Conservation (phyloP, 805 yeast genomes). For the Candida maesae region DNA sequence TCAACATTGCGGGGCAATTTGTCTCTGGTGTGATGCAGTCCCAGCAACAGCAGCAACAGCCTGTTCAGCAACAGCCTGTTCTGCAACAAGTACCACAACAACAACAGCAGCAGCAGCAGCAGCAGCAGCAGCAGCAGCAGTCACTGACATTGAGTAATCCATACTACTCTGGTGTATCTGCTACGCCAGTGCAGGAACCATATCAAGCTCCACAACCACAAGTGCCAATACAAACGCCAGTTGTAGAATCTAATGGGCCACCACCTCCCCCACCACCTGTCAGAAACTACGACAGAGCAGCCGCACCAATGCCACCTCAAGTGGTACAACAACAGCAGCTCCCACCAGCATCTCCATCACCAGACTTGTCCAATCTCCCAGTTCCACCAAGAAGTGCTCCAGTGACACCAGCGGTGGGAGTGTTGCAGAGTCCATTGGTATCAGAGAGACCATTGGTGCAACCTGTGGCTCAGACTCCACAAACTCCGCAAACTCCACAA, state of each 20-base stretch:
- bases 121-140: conserved; percentile 1
- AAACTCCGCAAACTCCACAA: not conserved
- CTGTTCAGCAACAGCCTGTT: not conserved
- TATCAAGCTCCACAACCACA: not conserved
- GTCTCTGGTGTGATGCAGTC: conserved; percentile 8
- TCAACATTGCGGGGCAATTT: conserved; percentile 13
- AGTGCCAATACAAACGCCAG: too few species aligned
- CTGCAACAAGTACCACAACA: conserved; percentile 5
- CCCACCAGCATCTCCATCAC: conserved; percentile 16
- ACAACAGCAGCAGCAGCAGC: not conserved
- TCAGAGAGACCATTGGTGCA: not conserved
- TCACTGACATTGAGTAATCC: conserved; percentile 16
- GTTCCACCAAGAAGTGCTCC: conserved; percentile 14
- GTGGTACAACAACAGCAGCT: not conserved
- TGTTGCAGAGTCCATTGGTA: not conserved
- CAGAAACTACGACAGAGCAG: conserved; percentile 12
- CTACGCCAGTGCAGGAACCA: conserved; percentile 1
- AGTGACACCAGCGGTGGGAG: not conserved
- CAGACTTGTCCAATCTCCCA: conserved; percentile 21
- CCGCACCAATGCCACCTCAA: conserved; percentile 5
- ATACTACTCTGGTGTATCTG: conserved; percentile 15
- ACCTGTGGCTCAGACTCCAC: not conserved
- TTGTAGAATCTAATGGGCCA: not conserved
- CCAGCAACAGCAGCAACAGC: conserved; percentile 1
- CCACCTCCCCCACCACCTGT: conserved; percentile 13